Evolutionary conservation across 1,284 basidiomycete genomes (phyloP).

Genomic region (Puccinia horiana): DNA sequence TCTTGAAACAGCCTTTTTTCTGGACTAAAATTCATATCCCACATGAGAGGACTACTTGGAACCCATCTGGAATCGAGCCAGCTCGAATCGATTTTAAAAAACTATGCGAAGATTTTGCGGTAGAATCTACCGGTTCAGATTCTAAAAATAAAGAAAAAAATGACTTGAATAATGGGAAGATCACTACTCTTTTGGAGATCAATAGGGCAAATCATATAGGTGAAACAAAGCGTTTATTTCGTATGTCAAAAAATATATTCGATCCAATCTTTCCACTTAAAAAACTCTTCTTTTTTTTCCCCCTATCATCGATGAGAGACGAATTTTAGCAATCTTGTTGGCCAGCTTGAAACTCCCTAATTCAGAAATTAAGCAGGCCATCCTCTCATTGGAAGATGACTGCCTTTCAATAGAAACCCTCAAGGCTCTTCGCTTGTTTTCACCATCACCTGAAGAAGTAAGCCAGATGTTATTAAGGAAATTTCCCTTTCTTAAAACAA

Average conservation of each 20-base stretch:
- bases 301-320: background rate
- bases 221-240: constrained; percentile 57
- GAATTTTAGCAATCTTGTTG: constrained; percentile 71
- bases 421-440: constrained; percentile 70
- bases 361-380: constrained; percentile 68
- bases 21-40: constrained; percentile 73
- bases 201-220: constrained; percentile 81
- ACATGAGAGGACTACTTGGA: constrained; percentile 70
- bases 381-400: constrained; percentile 71
- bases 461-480: constrained; percentile 37
- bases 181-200: constrained; percentile 70
- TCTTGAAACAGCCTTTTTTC: constrained; percentile 72
- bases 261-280: constrained; percentile 38
- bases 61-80: constrained; percentile 62
- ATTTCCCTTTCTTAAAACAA: constrained; percentile 63
- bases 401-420: constrained; percentile 71
- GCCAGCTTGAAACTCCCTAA: constrained; percentile 70
- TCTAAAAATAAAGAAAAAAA: constrained; percentile 64
- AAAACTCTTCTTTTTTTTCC: background rate
- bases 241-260: constrained; percentile 3
- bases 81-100: constrained; percentile 67
- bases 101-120: constrained; percentile 71
- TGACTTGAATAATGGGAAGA: constrained; percentile 63
- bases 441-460: constrained; percentile 77
- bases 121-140: constrained; percentile 63